Base-by-base conservation (phyloP, 192 early-diverging fungal species). In the Entomortierella chlamydospora region DNA sequence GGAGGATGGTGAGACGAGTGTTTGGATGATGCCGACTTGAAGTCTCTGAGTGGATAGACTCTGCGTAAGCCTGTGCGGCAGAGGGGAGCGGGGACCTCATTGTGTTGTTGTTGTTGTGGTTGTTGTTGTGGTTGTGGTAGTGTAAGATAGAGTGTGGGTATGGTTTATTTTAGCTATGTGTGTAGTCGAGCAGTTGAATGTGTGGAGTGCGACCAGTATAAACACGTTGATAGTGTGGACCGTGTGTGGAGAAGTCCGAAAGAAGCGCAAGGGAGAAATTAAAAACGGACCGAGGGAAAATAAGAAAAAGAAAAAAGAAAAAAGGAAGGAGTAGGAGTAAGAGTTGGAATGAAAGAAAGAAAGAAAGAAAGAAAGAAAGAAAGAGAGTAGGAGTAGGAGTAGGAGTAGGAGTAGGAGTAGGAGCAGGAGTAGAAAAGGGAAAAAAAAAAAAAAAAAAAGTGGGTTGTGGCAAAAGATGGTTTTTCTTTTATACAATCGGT, bases 51-150 rank as follows among this genome's bases (percentile, higher is more conserved):
- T 82, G 67, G 28, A 71, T 69, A 12, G 69, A 82, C 53, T 73
- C 62, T 61, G 81, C 71, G 18, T 74, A 74, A 4, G 73, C 72
- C 62, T 77, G 64, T 57, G 73, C 72, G 64, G 81, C 67, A 17
- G 73, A 78, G 25, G 73, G 72, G 34, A 82, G 71, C 11, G 73
- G 72, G 2, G 81, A 52, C 43, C 68, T 70, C 67, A 82, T 82
- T 25, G 53, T 42, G 42, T 25, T 18, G 3, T 34, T 57, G 12
- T 11, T 25, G n/a, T n/a, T n/a, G n/a, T 42, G 5, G 34, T 23
- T 56, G 29, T 25, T 13, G 34, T 28, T 66, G 66, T 68, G 45
- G 37, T 34, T 39, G 43, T 45, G 56, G 30, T 23, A 51, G 34
- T 10, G 34, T 37, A n/a, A 28, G 11, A 31, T 2, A 17, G 28